Evolutionary conservation across 2,329 filamentous ascomycete genomes (phyloP).

Genomic region (Cercospora zeina): DNA sequence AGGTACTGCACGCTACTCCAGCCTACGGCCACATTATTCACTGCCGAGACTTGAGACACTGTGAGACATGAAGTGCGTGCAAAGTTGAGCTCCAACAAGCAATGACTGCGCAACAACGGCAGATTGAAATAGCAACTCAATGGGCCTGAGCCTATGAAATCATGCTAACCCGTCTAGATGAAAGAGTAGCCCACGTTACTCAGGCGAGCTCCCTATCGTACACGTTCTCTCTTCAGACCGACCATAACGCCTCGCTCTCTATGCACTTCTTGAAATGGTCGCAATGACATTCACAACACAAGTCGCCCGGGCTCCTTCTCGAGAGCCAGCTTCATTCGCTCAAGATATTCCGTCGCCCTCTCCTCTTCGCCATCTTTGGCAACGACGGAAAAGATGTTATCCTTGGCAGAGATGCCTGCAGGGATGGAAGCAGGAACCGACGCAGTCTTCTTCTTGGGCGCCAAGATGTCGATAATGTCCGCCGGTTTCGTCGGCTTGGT

Average conservation of each 20-base stretch:
- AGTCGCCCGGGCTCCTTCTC: slow-evolving; percentile 77
- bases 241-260: slow-evolving; percentile 24
- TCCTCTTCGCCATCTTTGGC: slow-evolving; percentile 79
- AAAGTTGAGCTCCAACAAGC: not conserved
- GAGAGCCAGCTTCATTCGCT: slow-evolving; percentile 79
- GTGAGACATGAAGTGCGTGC: too few species aligned
- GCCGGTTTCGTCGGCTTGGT: slow-evolving; percentile 49
- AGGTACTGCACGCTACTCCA: not conserved
- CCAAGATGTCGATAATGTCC: slow-evolving; percentile 83
- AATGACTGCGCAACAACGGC: not conserved
- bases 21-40: not conserved
- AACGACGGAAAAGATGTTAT: slow-evolving; percentile 78
- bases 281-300: slow-evolving; percentile 51
- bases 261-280: slow-evolving; percentile 3
- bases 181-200: not conserved
- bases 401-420: slow-evolving; percentile 47
- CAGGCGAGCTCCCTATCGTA: slow-evolving; percentile 13
- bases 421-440: slow-evolving; percentile 36
- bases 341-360: slow-evolving; percentile 77
- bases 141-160: not conserved
- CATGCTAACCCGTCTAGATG: not conserved
- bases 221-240: slow-evolving; percentile 7
- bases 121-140: not conserved
- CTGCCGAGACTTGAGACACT: too few species aligned
- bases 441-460: slow-evolving; percentile 45